Percentiles rank a stretch among this genome's conserved stretches.
Conservation (phyloP, 352 stramenopile genomes). For the Pythium oligandrum region DNA sequence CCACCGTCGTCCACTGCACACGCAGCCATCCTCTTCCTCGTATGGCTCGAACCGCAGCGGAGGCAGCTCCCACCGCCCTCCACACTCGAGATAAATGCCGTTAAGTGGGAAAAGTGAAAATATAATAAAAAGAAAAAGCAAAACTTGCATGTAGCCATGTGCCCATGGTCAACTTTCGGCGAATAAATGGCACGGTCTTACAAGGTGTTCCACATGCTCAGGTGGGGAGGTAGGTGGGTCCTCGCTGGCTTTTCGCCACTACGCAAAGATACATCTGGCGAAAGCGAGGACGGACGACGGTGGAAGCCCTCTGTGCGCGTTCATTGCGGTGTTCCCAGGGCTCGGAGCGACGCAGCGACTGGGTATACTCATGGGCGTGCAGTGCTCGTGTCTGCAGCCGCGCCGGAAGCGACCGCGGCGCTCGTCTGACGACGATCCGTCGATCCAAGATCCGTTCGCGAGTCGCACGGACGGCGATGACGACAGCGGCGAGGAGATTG, state of each 20-base stretch:
- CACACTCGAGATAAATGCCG: conserved; percentile 5
- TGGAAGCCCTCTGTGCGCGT: too few relatives aligned
- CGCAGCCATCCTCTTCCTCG: not conserved
- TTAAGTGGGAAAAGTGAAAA: conserved; percentile 1
- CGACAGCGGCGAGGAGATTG: conserved; percentile 18
- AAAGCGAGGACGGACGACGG: too few relatives aligned
- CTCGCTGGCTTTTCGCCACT: conserved; percentile 6
- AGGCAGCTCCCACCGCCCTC: conserved; percentile 11
- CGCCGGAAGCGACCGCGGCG: conserved; percentile 52
- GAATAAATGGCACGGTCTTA: conserved; percentile 7
- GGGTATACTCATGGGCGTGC: conserved; percentile 48
- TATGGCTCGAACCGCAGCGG: conserved; percentile 2
- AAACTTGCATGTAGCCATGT: too few relatives aligned
- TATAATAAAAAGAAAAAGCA: too few relatives aligned
- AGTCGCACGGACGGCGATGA: not conserved
- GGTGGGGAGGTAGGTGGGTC: not conserved
- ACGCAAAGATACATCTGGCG: conserved; percentile 1
- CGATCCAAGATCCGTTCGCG: too few relatives aligned
- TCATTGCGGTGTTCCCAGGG: too few relatives aligned
- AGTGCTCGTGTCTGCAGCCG: conserved; percentile 67
- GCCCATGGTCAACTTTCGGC: too few relatives aligned
- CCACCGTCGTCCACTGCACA: conserved; percentile 14
- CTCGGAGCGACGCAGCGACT: too few relatives aligned
- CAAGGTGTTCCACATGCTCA: conserved; percentile 7
- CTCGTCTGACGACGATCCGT: conserved; percentile 34